These are phyloP conservation scores for Acanthamoeba culbertsoni DNA, from an alignment of 208 protist genomes.

Conservation along the genomic window DNA sequence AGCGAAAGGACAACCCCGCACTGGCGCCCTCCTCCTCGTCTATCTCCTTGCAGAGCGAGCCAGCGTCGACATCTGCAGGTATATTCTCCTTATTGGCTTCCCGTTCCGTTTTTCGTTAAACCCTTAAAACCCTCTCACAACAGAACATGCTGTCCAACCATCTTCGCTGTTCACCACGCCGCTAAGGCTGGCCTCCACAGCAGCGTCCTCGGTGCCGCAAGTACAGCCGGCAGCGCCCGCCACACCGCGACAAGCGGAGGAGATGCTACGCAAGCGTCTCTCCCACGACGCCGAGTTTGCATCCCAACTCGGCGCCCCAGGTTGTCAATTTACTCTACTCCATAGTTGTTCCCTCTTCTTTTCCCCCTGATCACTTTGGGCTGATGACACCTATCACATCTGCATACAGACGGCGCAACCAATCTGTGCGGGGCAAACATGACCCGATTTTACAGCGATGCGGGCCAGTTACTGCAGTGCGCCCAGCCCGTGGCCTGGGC, in stretches of 20 bases:
- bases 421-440: neutral
- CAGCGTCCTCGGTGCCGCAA: neutral
- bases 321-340: neutral
- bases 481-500: neutral
- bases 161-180: neutral
- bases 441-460: neutral
- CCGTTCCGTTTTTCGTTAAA: too few relatives aligned
- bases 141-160: neutral
- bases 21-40: too few relatives aligned
- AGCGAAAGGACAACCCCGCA: constrained; percentile 28
- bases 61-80: too few relatives aligned
- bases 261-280: neutral
- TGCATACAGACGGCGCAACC: neutral
- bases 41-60: neutral
- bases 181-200: neutral
- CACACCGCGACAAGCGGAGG: neutral
- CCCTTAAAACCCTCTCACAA: too few relatives aligned
- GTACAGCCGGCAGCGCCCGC: neutral
- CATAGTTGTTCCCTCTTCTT: neutral
- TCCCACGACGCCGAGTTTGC: neutral
- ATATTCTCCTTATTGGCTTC: too few relatives aligned
- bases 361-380: neutral
- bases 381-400: neutral
- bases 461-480: neutral
- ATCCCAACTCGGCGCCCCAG: neutral